These are phyloP conservation scores for Pleurotus platypus DNA, from an alignment of 768 basidiomycete species.

Conservation along the genomic window DNA sequence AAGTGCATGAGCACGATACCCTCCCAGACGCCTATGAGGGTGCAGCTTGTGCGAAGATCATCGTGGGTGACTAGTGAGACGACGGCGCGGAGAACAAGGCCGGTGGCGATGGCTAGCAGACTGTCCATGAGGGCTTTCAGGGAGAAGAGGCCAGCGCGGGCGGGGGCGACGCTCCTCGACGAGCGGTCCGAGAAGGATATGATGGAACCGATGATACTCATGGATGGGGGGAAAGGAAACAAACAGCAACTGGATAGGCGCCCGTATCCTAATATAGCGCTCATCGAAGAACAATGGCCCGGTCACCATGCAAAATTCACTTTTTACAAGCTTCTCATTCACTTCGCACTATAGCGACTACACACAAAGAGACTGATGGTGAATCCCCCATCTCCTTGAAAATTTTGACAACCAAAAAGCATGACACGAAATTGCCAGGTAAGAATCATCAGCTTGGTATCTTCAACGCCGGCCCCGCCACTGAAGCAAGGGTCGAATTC, in stretches of 20 bases:
- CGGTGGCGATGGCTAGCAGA: constrained; percentile 63
- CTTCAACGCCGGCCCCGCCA: too few species aligned
- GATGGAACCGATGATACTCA: constrained; percentile 8
- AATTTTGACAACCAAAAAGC: too few species aligned
- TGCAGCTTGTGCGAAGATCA: constrained; percentile 52
- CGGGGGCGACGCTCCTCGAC: constrained; percentile 28
- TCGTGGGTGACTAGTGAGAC: constrained; percentile 49
- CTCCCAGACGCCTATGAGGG: constrained; percentile 77
- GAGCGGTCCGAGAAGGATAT: constrained; percentile 26
- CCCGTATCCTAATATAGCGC: constrained; percentile 1
- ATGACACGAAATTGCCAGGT: too few species aligned
- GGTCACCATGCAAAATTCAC: too few species aligned
- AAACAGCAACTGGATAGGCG: constrained; percentile 3
- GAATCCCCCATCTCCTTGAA: too few species aligned
- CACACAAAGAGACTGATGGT: too few species aligned
- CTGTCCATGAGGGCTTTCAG: constrained; percentile 53
- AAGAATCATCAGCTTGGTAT: too few species aligned
- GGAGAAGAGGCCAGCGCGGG: constrained; percentile 23
- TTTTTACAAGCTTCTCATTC: too few species aligned
- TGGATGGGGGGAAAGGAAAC: constrained; percentile 2
- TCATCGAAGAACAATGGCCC: constrained; percentile 3
- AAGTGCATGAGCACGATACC: constrained; percentile 74
- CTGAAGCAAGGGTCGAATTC: too few species aligned
- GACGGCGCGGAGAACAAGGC: constrained; percentile 62
- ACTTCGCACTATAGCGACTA: too few species aligned